phyloP scores from a whole-genome alignment of 2,329 filamentous ascomycete species.

The Alternaria rosae region DNA sequence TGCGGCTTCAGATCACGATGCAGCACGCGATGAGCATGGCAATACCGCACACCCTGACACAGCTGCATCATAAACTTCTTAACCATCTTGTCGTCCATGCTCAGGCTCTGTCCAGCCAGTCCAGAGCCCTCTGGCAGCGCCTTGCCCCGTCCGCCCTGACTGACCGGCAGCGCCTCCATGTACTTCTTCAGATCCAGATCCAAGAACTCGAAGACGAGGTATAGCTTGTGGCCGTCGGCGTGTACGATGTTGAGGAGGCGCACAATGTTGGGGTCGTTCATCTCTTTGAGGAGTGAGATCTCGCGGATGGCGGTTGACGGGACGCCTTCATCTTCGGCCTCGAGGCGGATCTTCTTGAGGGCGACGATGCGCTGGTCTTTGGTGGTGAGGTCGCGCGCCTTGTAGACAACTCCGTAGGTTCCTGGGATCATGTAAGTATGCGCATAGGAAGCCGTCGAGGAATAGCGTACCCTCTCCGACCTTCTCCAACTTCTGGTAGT shows the following conservation, averaged over 20 bases:
- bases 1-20: constrained; percentile 91
- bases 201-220: constrained; percentile 91
- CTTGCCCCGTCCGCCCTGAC: constrained; percentile 84
- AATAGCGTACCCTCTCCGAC: constrained; percentile 81
- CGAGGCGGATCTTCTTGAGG: constrained; percentile 93
- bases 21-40: constrained; percentile 85
- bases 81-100: constrained; percentile 79
- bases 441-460: background rate
- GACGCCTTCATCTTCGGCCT: constrained; percentile 93
- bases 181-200: constrained; percentile 94
- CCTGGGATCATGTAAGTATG: constrained; percentile 61
- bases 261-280: constrained; percentile 91
- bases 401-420: constrained; percentile 95
- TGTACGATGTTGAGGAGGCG: constrained; percentile 90
- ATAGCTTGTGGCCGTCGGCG: constrained; percentile 92
- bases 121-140: constrained; percentile 80
- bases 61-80: constrained; percentile 94
- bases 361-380: constrained; percentile 82
- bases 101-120: constrained; percentile 69
- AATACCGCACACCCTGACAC: constrained; percentile 84
- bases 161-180: constrained; percentile 88
- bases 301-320: constrained; percentile 93
- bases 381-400: constrained; percentile 84
- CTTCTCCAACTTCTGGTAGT: constrained; percentile 96
- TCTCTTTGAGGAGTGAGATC: constrained; percentile 92